These are phyloP conservation scores for Orbilia oligospora DNA, from an alignment of 2,329 filamentous ascomycete genomes.

Conservation along the genomic window DNA sequence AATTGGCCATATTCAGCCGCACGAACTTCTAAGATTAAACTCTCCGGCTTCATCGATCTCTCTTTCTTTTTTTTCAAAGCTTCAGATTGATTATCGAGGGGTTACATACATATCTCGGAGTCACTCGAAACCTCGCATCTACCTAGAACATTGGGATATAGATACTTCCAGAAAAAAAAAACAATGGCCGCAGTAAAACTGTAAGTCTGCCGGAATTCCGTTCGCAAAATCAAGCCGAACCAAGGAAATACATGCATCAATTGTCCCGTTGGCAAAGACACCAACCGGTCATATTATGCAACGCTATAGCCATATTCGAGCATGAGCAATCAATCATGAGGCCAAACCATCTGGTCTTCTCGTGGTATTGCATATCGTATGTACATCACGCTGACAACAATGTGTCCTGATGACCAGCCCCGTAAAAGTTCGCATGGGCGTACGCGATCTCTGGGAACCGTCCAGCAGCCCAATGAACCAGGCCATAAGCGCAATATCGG, in stretches of 20 bases:
- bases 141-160: slow-evolving; percentile 18
- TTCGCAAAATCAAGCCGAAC: slow-evolving; percentile 22
- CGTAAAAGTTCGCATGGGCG: slow-evolving; percentile 58
- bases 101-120: slow-evolving; percentile 8
- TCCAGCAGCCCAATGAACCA: slow-evolving; percentile 43
- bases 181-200: slow-evolving; percentile 52
- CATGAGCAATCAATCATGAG: slow-evolving; percentile 23
- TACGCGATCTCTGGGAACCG: slow-evolving; percentile 56
- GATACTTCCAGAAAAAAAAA: neutral
- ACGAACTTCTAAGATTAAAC: slow-evolving; percentile 33
- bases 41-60: slow-evolving; percentile 20
- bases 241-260: slow-evolving; percentile 12
- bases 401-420: slow-evolving; percentile 35
- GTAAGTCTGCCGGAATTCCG: slow-evolving; percentile 33
- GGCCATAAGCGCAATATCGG: slow-evolving; percentile 53
- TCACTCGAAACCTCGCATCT: slow-evolving; percentile 18
- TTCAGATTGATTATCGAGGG: slow-evolving; percentile 3
- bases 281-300: slow-evolving; percentile 23
- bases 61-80: slow-evolving; percentile 23
- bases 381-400: slow-evolving; percentile 33
- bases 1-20: slow-evolving; percentile 35
- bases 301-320: slow-evolving; percentile 21
- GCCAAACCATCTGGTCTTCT: neutral
- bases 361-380: neutral
- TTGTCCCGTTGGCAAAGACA: slow-evolving; percentile 30